phyloP scores from a whole-genome alignment of 2,329 filamentous ascomycete species.

The Xylariomycetidae sp. region DNA sequence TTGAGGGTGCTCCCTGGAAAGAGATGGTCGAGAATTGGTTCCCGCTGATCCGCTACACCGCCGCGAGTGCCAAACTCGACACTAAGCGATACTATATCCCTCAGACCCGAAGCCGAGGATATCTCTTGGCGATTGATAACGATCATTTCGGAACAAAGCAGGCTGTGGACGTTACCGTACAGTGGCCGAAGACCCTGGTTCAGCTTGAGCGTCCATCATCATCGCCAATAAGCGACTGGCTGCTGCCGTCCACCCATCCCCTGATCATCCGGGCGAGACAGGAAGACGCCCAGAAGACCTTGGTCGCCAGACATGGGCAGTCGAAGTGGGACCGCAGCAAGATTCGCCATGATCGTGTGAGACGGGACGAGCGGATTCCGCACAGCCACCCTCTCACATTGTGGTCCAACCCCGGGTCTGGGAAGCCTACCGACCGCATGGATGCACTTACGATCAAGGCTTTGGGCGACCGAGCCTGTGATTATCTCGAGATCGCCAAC shows the following conservation, averaged over 20 bases:
- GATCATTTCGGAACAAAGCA: no score
- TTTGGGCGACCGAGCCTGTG: constrained; percentile 55
- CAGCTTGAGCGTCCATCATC: constrained; percentile 53
- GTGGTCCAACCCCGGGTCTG: no score
- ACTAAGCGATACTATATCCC: constrained; percentile 69
- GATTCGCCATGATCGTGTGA: constrained; percentile 55
- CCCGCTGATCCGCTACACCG: constrained; percentile 48
- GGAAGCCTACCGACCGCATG: constrained; percentile 20
- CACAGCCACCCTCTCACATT: constrained; percentile 51
- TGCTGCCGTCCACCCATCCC: constrained; percentile 50
- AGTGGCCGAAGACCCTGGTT: no score
- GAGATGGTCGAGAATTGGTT: constrained; percentile 36
- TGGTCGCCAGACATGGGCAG: constrained; percentile 23
- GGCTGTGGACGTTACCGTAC: no score
- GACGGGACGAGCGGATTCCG: not conserved
- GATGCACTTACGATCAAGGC: constrained; percentile 30
- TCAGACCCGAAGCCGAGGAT: constrained; percentile 58
- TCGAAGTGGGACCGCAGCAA: constrained; percentile 52
- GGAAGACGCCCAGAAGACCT: constrained; percentile 34
- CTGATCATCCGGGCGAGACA: constrained; percentile 45
- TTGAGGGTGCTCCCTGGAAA: constrained; percentile 54
- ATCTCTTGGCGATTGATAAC: constrained; percentile 52
- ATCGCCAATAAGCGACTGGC: constrained; percentile 54
- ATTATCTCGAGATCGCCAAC: constrained; percentile 63
- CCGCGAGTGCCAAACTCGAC: constrained; percentile 46